Evolutionary conservation across 202 grass and related monocot species (phyloP), one percentile per base, ranked within the genome.

Genomic region (Carex sylvatica): DNA sequence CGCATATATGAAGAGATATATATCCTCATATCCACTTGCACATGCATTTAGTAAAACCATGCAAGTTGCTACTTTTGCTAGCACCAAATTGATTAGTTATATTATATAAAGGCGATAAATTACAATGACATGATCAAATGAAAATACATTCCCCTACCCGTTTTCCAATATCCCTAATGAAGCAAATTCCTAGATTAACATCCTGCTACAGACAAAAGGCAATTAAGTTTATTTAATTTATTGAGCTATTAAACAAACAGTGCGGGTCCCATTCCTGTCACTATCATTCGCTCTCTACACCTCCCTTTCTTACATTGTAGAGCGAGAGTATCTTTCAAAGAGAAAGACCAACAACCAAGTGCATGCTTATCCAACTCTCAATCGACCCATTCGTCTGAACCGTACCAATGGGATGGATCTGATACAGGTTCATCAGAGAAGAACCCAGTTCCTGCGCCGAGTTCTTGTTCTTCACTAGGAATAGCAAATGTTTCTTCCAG

Each of bases 171-270:
- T 61, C 22, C 61, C 74, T 70, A 80, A 67, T 70, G 31, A 80
- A 85, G 83, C 42, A 79, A 61, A 85, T 79, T 79, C 62, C 61
- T 85, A 85, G 49, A 82, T 82, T 69, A 82, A 68, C 46, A 47
- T 16, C 26, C 30, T 18, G 22, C 44, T 85, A 80, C 49, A 85
- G 46, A 85, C 74, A 85, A 85, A 85, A 53, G 83, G 62, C 59
- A 70, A 40, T 40, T 40, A 40, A 85, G 64, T 85, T 80, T 80
- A 85, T 80, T 75, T 80, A 78, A 65, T 28, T 70, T 15, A 70
- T 79, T 58, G 54, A 62, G 52, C 16, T 72, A 80, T 85, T 68
- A 70, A 66, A 70, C 61, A 79, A 49, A 54, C 74, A 55, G 49
- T 59, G 33, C 61, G 3, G 52, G 75, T 67, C 61, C 46, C 61